These are phyloP conservation scores for Penicillium sclerotiorum DNA, from an alignment of 2,329 filamentous ascomycete genomes.

Conservation along the genomic window DNA sequence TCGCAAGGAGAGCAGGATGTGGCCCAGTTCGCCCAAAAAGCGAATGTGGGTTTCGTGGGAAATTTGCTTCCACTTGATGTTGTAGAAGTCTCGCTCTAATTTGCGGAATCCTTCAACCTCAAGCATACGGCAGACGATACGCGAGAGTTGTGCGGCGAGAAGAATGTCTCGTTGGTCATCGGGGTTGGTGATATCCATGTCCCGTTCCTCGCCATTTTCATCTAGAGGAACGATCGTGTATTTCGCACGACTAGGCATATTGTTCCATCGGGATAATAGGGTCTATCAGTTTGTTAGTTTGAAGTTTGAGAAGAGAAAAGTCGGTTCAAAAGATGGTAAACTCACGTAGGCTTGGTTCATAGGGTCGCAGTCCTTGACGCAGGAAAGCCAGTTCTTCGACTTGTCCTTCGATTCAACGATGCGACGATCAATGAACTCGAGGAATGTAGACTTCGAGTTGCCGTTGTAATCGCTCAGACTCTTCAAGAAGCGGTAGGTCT, in stretches of 20 bases:
- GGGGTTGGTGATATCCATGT: conserved; percentile 42
- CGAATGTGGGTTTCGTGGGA: conserved; percentile 45
- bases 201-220: conserved; percentile 32
- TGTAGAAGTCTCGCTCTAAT: conserved; percentile 49
- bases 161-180: conserved; percentile 44
- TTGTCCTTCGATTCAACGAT: conserved; percentile 49
- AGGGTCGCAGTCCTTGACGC: conserved; percentile 44
- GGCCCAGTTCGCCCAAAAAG: conserved; percentile 44
- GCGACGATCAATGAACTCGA: conserved; percentile 49
- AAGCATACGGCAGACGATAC: conserved; percentile 50
- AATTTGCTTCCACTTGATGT: conserved; percentile 49
- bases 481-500: conserved; percentile 45
- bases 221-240: conserved; percentile 44
- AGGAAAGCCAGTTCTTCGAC: conserved; percentile 48
- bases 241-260: conserved; percentile 50
- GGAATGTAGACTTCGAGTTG: conserved; percentile 42
- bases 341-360: conserved; percentile 46
- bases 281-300: conserved; percentile 29
- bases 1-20: conserved; percentile 46
- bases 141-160: conserved; percentile 48
- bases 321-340: conserved; percentile 8
- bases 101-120: conserved; percentile 50
- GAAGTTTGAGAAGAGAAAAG: background rate
- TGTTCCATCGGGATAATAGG: conserved; percentile 48
- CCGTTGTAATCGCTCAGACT: conserved; percentile 41